A percentile compares a stretch with the other conserved stretches of the same genome.
Evolutionary conservation across 805 yeast genomes (phyloP).

Genomic region (Torulaspora microellipsoides): DNA sequence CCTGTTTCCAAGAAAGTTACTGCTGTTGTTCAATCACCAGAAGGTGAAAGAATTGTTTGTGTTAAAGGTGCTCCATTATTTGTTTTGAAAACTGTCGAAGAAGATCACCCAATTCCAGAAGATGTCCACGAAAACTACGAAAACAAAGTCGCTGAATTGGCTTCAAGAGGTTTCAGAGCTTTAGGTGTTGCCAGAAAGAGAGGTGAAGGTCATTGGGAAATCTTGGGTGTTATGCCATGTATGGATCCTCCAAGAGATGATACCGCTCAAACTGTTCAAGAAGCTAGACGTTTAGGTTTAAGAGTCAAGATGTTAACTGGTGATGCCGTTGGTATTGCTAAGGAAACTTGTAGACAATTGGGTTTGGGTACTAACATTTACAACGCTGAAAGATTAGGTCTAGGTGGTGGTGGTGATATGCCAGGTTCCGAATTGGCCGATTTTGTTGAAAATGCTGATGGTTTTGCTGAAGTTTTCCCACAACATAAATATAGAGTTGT

Average conservation of each 20-base stretch:
- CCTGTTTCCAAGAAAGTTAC: conserved; percentile 97
- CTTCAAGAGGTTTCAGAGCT: conserved; percentile 97
- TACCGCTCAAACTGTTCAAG: conserved; percentile 89
- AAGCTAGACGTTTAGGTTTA: conserved; percentile 87
- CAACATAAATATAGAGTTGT: conserved; percentile 96
- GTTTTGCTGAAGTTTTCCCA: conserved; percentile 98
- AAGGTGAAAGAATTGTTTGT: conserved; percentile 91
- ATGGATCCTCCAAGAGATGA: conserved; percentile 99
- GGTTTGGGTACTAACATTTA: conserved; percentile 95
- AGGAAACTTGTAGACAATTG: conserved; percentile 96
- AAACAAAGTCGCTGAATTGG: conserved; percentile 96
- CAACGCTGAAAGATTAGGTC: conserved; percentile 95
- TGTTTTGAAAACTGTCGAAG: conserved; percentile 94
- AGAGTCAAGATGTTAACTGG: conserved; percentile 98
- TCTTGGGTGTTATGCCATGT: conserved; percentile 96
- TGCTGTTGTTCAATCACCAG: conserved; percentile 93
- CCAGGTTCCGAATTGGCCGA: conserved; percentile 97
- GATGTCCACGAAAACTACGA: conserved; percentile 90
- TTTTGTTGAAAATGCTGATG: conserved; percentile 96
- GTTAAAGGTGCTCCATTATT: conserved; percentile 98
- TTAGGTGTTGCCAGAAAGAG: conserved; percentile 98
- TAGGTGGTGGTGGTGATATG: conserved; percentile 94
- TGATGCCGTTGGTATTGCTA: conserved; percentile 98
- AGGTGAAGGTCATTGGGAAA: conserved; percentile 98
- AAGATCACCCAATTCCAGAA: conserved; percentile 94